Percentiles rank a stretch among this genome's conserved stretches.
phyloP scores from a whole-genome alignment of 805 yeast genomes.

The Ascoidea rubescens region DNA sequence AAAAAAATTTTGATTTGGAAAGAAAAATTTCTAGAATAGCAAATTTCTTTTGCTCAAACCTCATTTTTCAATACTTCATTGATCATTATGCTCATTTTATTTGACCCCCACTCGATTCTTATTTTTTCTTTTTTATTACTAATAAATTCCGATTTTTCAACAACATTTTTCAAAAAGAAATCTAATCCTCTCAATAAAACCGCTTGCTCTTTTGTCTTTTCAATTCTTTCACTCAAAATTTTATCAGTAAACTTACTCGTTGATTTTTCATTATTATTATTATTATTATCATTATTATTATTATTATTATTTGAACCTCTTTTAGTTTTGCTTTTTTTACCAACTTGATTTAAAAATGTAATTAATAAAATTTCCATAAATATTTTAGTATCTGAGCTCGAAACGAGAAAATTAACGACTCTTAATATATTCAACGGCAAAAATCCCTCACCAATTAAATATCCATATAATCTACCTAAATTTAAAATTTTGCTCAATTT shows the following conservation, averaged over 20 bases:
- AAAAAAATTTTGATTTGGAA: conserved; percentile 7
- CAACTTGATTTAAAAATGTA: conserved; percentile 50
- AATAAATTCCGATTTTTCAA: conserved; percentile 31
- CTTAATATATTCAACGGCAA: conserved; percentile 62
- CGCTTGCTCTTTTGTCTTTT: conserved; percentile 34
- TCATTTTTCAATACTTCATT: conserved; percentile 24
- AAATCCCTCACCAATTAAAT: conserved; percentile 56
- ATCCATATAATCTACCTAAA: conserved; percentile 72
- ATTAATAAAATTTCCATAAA: conserved; percentile 67
- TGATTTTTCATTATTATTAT: conserved; percentile 17
- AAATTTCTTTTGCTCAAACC: too few species aligned
- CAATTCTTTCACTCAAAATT: conserved; percentile 19
- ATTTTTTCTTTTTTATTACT: conserved; percentile 38
- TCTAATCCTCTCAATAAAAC: conserved; percentile 53
- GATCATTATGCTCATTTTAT: conserved; percentile 36
- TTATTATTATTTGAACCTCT: conserved; percentile 9
- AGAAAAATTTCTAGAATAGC: conserved; percentile 2
- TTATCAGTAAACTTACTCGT: conserved; percentile 17
- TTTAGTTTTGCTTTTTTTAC: conserved; percentile 41
- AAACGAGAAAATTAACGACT: conserved; percentile 57
- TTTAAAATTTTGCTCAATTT: conserved; percentile 50
- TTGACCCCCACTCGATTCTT: conserved; percentile 58
- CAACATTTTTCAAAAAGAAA: conserved; percentile 36
- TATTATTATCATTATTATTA: conserved; percentile 15
- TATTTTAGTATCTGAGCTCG: conserved; percentile 43